phyloP scores from a whole-genome alignment of 2,329 filamentous ascomycete genomes.

The Pestalotiopsis sp. region DNA sequence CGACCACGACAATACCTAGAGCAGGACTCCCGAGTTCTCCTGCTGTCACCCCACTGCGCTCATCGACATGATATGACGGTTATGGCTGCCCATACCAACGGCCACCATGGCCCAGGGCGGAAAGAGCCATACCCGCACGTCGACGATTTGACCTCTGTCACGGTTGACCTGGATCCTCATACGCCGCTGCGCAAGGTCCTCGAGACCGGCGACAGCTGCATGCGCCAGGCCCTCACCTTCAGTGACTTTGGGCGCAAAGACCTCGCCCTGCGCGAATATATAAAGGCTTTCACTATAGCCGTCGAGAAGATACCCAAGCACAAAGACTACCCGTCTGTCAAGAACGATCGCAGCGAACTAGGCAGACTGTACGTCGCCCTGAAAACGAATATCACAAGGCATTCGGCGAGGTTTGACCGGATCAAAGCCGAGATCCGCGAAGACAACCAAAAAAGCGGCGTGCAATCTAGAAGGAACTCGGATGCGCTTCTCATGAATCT shows the following conservation, averaged over 20 bases:
- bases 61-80: slow-evolving; percentile 12
- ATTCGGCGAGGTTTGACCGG: slow-evolving; percentile 54
- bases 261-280: slow-evolving; percentile 79
- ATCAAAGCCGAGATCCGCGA: slow-evolving; percentile 64
- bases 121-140: slow-evolving; percentile 53
- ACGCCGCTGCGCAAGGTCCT: slow-evolving; percentile 58
- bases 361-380: slow-evolving; percentile 52
- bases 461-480: slow-evolving; percentile 43
- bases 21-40: not conserved
- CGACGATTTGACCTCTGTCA: slow-evolving; percentile 52
- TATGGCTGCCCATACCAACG: slow-evolving; percentile 22
- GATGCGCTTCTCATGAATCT: slow-evolving; percentile 19
- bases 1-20: slow-evolving; percentile 4
- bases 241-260: slow-evolving; percentile 70
- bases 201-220: slow-evolving; percentile 52
- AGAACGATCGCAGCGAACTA: slow-evolving; percentile 54
- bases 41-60: not conserved
- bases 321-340: slow-evolving; percentile 70
- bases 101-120: slow-evolving; percentile 21
- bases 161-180: slow-evolving; percentile 49
- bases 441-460: slow-evolving; percentile 66
- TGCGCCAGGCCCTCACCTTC: slow-evolving; percentile 63
- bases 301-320: slow-evolving; percentile 77
- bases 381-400: slow-evolving; percentile 51
- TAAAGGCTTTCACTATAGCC: slow-evolving; percentile 79